Percentiles rank a stretch among this genome's conserved stretches.
Evolutionary conservation across 1,284 basidiomycete species (phyloP).

Genomic region (Blastosporella zonata): DNA sequence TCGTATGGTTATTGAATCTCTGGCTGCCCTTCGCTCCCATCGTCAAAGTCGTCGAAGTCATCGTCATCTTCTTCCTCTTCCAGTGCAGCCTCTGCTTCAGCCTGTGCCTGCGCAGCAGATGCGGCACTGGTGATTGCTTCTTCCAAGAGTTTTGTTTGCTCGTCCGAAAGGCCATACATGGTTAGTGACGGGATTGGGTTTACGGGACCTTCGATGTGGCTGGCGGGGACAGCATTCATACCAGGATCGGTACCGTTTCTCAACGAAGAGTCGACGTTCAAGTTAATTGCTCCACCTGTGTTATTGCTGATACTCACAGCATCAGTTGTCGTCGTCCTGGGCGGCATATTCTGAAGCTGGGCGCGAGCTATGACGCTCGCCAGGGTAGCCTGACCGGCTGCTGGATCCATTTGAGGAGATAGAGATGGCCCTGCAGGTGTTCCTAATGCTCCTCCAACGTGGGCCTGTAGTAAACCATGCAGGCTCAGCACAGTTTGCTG

Average conservation of each 20-base stretch:
- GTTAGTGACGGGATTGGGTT: constrained; percentile 40
- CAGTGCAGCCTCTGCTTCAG: constrained; percentile 67
- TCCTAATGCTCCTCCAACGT: constrained; percentile 55
- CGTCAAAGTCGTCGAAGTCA: constrained; percentile 40
- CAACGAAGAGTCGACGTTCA: background rate
- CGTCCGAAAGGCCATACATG: constrained; percentile 65
- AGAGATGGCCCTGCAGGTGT: constrained; percentile 34
- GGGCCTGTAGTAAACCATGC: constrained; percentile 54
- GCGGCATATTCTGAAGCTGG: constrained; percentile 45
- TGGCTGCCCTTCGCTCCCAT: constrained; percentile 27
- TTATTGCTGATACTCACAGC: background rate
- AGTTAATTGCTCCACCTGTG: background rate
- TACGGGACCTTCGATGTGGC: background rate
- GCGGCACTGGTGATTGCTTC: constrained; percentile 69
- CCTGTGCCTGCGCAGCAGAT: constrained; percentile 67
- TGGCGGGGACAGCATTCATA: background rate
- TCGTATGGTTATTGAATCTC: constrained; percentile 9
- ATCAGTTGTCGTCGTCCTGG: constrained; percentile 6
- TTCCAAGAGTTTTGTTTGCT: constrained; percentile 63
- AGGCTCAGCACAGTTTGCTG: constrained; percentile 54
- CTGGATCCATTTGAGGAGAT: constrained; percentile 36
- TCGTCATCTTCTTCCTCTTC: constrained; percentile 66
- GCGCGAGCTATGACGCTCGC: constrained; percentile 66
- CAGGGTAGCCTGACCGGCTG: constrained; percentile 56
- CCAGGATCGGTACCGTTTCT: background rate